Base-by-base conservation (phyloP, 768 basidiomycete genomes). In the Boletus coccyginus region DNA sequence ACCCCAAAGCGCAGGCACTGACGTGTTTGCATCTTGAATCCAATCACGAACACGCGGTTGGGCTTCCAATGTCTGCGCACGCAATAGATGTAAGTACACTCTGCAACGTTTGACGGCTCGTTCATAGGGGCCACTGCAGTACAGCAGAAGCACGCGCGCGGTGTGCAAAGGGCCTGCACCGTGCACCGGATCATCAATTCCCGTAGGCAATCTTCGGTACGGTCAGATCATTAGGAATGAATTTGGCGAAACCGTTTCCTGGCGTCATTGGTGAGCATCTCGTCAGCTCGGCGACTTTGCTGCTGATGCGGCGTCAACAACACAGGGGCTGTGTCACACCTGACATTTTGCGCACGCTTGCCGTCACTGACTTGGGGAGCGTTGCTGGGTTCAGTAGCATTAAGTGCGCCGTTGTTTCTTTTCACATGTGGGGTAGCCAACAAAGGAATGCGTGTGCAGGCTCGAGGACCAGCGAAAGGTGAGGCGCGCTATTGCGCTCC, bases 261-360 rank as follows among this genome's bases (percentile, higher is more conserved):
- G 90, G 90, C 76, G 82, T 41, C 90, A 92, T 61, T 92, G 90
- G 88, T 88, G 70, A 63, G 75, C 56, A 46, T 56, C 40, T 31
- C 38, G 46, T 63, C 58, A 57, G 24, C 51, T 32, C 29, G 39
- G 40, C 55, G 47, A 51, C 16, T 9, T 8, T 11, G 47, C 44
- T 56, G 51, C 41, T 56, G 62, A 62, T 56, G 52, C 29, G 44
- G 53, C 41, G 9, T 35, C 53, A 38, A 52, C 40, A 27, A 42
- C 19, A 52, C 59, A 89, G 88, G 89, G 87, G 85, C 57, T 91
- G 89, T 55, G 86, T 89, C 11, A 86, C 85, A 21, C 77, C 80
- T 9, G 70, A 74, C 45, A 82, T 86, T 49, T 74, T 91, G 39
- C 67, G 65, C 11, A 66, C 75, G 44, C 74, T 91, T 49, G 80